Evolutionary conservation across 768 basidiomycete genomes (phyloP), one percentile per base, ranked within the genome.

Genomic region (Auriculariales sp.): DNA sequence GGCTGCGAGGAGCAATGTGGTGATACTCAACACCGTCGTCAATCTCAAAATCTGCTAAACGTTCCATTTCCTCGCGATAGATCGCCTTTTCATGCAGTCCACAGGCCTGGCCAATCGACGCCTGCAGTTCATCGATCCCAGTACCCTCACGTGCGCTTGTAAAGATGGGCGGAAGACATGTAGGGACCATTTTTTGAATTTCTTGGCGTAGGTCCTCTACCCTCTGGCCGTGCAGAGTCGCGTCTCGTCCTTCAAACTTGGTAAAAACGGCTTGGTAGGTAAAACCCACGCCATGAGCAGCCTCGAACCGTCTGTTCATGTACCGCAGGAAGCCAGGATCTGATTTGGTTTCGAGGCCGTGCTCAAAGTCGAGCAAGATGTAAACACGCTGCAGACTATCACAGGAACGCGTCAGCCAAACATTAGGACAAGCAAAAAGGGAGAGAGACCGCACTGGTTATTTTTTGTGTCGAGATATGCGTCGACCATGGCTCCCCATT

Each of bases 401-500:
- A 45, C 32, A 46, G 47, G 15, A 35, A 29, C 30, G 44, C 49
- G 50, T 44, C 15, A 28, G 7, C 3, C 34, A 4, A 27, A 12
- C n/a, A 27, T 31, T 28, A 44, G n/a, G 52, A 11, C 29, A 39
- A 28, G 4, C 12, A 28, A 2, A 19, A 28, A 19, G 22, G 17
- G 35, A 31, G 32, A 12, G 3, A 29, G 15, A 25, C 67, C 79
- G 52, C 55, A 87, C 84, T 79, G 68, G 57, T 44, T 44, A 24
- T 73, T 62, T 15, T 85, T 77, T 32, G 65, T 74, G 48, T 69
- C 59, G 12, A 85, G 53, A 57, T 87, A 89, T 34, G 73, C 63
- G 48, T 82, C 69, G 60, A 88, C 86, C 3, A 84, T 55, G 25
- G 66, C 60, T 1, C 87, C 85, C 85, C 85, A 89, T 62, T 85